A percentile compares a stretch with the other conserved stretches of the same genome.
These are phyloP conservation scores for Rhizophagus clarus DNA, from an alignment of 192 early-diverging fungal species.

Conservation along the genomic window DNA sequence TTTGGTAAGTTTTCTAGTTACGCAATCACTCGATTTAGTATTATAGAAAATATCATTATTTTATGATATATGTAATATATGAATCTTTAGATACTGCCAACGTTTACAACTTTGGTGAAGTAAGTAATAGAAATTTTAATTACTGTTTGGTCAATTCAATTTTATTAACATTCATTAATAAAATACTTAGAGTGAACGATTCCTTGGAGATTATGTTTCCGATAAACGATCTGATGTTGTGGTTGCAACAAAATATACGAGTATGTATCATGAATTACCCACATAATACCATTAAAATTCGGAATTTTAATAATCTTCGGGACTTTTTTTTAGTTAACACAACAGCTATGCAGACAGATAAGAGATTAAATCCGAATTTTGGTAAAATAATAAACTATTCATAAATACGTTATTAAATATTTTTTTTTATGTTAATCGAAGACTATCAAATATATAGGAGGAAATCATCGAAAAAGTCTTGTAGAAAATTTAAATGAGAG, in stretches of 20 bases:
- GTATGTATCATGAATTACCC: not conserved
- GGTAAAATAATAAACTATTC: not conserved
- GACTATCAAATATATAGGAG: not conserved
- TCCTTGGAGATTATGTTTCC: constrained; percentile 48
- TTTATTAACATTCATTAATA: not conserved
- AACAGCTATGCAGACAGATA: not conserved
- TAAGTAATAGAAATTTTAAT: not conserved
- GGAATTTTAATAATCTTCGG: not conserved
- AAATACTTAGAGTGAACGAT: constrained; percentile 33
- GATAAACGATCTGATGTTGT: constrained; percentile 51
- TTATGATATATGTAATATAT: too few relatives aligned
- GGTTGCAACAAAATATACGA: constrained; percentile 47
- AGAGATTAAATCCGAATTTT: not conserved
- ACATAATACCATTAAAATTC: not conserved
- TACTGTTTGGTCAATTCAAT: not conserved
- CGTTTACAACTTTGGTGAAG: not conserved
- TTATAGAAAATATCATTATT: too few relatives aligned
- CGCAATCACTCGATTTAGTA: not conserved
- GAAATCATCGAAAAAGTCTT: constrained; percentile 32
- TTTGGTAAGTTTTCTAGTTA: constrained; percentile 25
- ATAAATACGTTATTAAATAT: too few relatives aligned
- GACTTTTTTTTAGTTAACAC: not conserved
- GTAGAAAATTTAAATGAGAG: constrained; percentile 45
- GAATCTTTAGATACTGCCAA: too few relatives aligned
- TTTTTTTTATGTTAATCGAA: too few relatives aligned